Percentiles rank a stretch among this genome's conserved stretches.
Conservation (phyloP, 331 rosid genomes). For the Acacia pycnantha region DNA sequence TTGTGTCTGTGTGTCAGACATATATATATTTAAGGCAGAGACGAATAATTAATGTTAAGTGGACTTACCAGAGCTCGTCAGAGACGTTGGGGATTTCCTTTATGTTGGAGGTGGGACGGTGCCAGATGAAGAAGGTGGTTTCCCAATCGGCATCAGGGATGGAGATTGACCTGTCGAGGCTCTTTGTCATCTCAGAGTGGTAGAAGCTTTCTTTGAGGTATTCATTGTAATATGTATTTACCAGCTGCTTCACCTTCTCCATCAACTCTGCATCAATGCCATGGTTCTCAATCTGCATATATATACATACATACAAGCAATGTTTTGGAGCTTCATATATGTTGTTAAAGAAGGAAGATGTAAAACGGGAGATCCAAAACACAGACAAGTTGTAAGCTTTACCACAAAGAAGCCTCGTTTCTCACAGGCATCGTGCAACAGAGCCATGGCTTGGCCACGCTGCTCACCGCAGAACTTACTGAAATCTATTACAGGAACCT, state of each 20-base stretch:
- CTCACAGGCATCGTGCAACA: constrained; percentile 61
- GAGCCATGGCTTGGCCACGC: constrained; percentile 46
- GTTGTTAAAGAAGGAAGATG: neutral
- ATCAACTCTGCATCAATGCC: constrained; percentile 53
- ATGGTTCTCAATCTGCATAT: constrained; percentile 63
- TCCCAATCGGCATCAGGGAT: constrained; percentile 63
- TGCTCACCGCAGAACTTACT: constrained; percentile 45
- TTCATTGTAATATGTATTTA: constrained; percentile 56
- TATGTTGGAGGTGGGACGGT: constrained; percentile 59
- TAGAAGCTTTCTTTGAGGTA: constrained; percentile 55
- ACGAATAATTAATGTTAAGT: neutral
- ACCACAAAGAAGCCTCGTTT: constrained; percentile 68
- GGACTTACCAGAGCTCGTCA: constrained; percentile 48
- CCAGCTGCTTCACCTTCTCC: constrained; percentile 62
- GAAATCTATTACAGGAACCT: constrained; percentile 67
- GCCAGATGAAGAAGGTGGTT: constrained; percentile 66
- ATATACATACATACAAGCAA: neutral
- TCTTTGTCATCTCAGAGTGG: constrained; percentile 56
- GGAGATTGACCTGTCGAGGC: constrained; percentile 34
- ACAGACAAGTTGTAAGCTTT: neutral
- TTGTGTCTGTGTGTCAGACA: neutral
- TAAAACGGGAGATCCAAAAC: neutral
- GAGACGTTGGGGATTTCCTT: constrained; percentile 45
- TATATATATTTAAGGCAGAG: neutral
- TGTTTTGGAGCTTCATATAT: neutral